These are phyloP conservation scores for Aspergillus calidoustus DNA, from an alignment of 2,329 filamentous ascomycete species.

Conservation along the genomic window DNA sequence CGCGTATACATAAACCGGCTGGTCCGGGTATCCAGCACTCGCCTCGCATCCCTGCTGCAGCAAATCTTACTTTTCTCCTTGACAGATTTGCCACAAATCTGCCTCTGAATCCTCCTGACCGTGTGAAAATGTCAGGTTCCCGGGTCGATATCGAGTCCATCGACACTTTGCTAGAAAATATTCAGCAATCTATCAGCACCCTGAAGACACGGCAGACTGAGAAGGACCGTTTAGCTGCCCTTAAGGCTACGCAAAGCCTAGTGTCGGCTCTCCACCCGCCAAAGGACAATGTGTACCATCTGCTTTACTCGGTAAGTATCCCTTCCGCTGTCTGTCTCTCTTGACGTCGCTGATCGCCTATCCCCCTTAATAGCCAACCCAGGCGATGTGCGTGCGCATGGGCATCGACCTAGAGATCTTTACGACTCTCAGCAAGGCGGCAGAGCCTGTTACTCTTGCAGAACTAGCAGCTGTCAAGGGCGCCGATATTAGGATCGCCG, in stretches of 20 bases:
- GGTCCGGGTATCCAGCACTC: not conserved
- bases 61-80: not conserved
- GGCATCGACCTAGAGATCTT: slow-evolving; percentile 26
- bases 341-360: not conserved
- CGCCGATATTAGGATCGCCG: slow-evolving; percentile 15
- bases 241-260: slow-evolving; percentile 15
- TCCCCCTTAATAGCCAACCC: slow-evolving; percentile 18
- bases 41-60: not conserved
- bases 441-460: slow-evolving; percentile 7
- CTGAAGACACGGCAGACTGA: slow-evolving; percentile 1
- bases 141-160: not conserved
- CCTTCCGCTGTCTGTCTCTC: no score
- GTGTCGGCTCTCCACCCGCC: slow-evolving; percentile 15
- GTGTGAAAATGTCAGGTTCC: not conserved
- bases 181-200: not conserved
- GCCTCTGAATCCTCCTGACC: not conserved
- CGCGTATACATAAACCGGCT: not conserved
- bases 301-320: slow-evolving; percentile 18
- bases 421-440: slow-evolving; percentile 12
- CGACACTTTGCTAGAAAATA: slow-evolving; percentile 6
- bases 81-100: not conserved
- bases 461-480: slow-evolving; percentile 22
- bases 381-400: slow-evolving; percentile 21
- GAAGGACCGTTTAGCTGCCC: slow-evolving; percentile 13
- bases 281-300: slow-evolving; percentile 16